Evolutionary conservation across 805 yeast genomes (phyloP).

Genomic region (Candida insectorum): DNA sequence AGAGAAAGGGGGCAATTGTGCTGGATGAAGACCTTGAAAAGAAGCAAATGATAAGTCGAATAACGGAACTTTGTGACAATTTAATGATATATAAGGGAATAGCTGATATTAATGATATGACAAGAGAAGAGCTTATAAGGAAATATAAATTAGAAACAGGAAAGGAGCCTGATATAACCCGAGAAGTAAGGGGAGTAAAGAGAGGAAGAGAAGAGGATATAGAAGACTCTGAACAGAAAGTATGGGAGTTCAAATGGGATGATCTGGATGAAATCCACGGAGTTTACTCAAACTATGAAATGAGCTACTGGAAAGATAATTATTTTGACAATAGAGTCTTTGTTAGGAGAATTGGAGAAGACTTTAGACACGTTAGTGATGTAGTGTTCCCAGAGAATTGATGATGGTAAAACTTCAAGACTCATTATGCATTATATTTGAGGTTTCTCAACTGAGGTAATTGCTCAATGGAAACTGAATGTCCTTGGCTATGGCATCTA

Average conservation of each 20-base stretch:
- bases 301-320: conserved; percentile 50
- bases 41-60: conserved; percentile 5
- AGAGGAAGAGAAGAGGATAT: conserved; percentile 25
- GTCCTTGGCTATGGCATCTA: conserved; percentile 58
- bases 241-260: conserved; percentile 40
- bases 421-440: conserved; percentile 1
- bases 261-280: conserved; percentile 43
- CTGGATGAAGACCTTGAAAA: conserved; percentile 19
- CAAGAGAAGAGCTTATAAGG: conserved; percentile 53
- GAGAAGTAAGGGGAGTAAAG: conserved; percentile 17
- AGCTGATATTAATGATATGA: conserved; percentile 47
- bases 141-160: conserved; percentile 21
- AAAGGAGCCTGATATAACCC: conserved; percentile 12
- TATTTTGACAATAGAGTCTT: conserved; percentile 47
- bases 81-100: conserved; percentile 41
- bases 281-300: conserved; percentile 49
- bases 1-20: conserved; percentile 1
- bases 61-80: conserved; percentile 49
- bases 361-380: conserved; percentile 22
- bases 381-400: too few species aligned
- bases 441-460: conserved; percentile 42
- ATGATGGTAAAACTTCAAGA: too few species aligned
- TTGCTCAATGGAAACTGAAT: conserved; percentile 63
- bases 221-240: conserved; percentile 28
- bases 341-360: conserved; percentile 31